These are phyloP conservation scores for Primulina tabacum DNA, from an alignment of 257 asterid species.

Conservation along the genomic window DNA sequence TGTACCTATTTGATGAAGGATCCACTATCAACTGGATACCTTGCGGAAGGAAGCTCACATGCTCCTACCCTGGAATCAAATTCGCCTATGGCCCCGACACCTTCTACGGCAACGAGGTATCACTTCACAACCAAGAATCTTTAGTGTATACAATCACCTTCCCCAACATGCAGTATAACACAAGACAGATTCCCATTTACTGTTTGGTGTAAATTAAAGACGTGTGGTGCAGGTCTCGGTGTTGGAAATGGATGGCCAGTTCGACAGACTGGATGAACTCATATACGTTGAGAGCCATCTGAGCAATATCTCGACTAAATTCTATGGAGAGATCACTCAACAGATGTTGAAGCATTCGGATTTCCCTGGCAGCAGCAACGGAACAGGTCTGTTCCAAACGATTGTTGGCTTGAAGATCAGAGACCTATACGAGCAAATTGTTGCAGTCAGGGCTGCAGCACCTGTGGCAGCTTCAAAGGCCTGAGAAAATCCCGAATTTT, in stretches of 20 bases:
- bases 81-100: conserved; percentile 82
- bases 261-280: conserved; percentile 91
- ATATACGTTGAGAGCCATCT: conserved; percentile 92
- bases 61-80: conserved; percentile 99
- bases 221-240: conserved; percentile 64
- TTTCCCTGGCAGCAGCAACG: conserved; percentile 97
- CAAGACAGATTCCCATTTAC: neutral
- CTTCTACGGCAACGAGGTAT: conserved; percentile 86
- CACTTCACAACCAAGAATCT: neutral
- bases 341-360: conserved; percentile 94
- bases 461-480: conserved; percentile 40
- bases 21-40: conserved; percentile 96
- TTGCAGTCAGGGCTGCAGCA: conserved; percentile 33
- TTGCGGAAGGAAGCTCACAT: conserved; percentile 92
- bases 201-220: no score
- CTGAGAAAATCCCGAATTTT: conserved; percentile 23
- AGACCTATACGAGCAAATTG: conserved; percentile 53
- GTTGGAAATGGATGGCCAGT: conserved; percentile 97
- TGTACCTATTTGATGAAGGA: conserved; percentile 94
- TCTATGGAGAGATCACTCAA: conserved; percentile 97
- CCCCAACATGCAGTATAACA: neutral
- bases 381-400: conserved; percentile 96
- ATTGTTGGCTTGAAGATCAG: conserved; percentile 78
- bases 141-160: neutral
- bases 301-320: conserved; percentile 88